Evolutionary conservation across 2,329 filamentous ascomycete species (phyloP), one percentile per base, ranked within the genome.

Genomic region (Nemania serpens): DNA sequence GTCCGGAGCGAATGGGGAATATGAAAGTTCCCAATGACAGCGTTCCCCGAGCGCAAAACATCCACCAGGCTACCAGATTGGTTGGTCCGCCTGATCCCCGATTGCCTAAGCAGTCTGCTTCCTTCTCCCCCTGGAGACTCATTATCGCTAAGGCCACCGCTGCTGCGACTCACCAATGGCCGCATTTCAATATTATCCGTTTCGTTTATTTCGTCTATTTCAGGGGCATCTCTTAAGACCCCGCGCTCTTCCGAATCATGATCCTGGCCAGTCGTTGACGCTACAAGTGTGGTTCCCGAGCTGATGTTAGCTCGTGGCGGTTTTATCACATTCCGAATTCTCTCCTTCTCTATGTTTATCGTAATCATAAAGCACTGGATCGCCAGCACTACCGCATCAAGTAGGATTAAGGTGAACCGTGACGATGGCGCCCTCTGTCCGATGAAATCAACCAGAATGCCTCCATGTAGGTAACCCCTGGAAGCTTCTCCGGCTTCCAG

Each of bases 361-460:
- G 85, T 79, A 59, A 90, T 73, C 86, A 89, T 88, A 45, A 88
- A 72, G 64, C 84, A 85, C 71, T 90, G 88, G 13, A 88, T 68
- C 1, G 73, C 75, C 41, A 89, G 68, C 7, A 90, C 79, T 33
- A 84, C 68, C 6, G 83, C 22, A 71, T 90, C 88, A 45, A 85
- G 73, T 2, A 83, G 68, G 5, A 89, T 65, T 47, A 88, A 80
- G 52, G 82, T 80, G 15, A 84, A 68, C 64, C 80, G 81, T 22
- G 84, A 87, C 1, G 81, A 79, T 1, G 87, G 84, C 3, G 86
- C 84, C 66, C 82, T 83, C 72, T 90, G 87, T 13, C 88, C 88
- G 66, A 90, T 80, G 66, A 90, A 87, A 69, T 90, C 88, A 67
- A 89, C 82, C 22, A 90, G 79, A 52, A 89, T 77, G 36, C 88